Evolutionary conservation across 805 yeast species (phyloP), one percentile per base, ranked within the genome.

Genomic region (Komagataella ulmi): DNA sequence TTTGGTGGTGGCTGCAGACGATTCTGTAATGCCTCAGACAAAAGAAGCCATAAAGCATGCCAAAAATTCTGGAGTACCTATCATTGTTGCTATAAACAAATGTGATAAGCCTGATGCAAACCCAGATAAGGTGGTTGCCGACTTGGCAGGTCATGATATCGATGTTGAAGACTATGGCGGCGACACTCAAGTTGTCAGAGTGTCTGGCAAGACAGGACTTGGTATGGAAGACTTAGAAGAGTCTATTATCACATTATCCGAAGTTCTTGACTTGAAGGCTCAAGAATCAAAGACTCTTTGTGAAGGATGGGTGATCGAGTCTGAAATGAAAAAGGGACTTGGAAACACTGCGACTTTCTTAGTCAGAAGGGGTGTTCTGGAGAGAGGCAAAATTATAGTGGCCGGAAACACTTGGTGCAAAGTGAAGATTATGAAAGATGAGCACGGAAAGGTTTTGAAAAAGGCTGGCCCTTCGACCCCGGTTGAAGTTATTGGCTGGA

Each of bases 11-110:
- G 97, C 98, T 1, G 96, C 96, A 2, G 97, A 93, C 64, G 99
- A 93, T 67, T 87, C 97, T 0, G 95, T 93, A 19, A 93, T 85
- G 95, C 98, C 98, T 0, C 99, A 93, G 64, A 93, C 99, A 0
- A 74, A 82, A 45, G 99, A 93, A 65, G 98, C 98, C 2, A 88
- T 93, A 55, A 88, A 85, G 59, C 99, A 93, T 65, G 90, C 95
- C 3, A 83, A 84, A 56, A 79, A 79, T 49, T 81, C 95, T 0
- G 82, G 83, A 8, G 93, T 88, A 12, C 88, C 90, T 0, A 71
- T 90, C 55, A 83, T 93, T 51, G 96, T 93, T 8, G 99, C 98
- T 0, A 77, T 93, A 45, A 91, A 93, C 58, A 93, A 93, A 65
- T 85, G 95, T 58, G 99, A 91, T 63, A 84, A 82, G 59, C 83